Percentiles rank a stretch among this genome's conserved stretches.
These are phyloP conservation scores for Nepenthes gracilis DNA, from an alignment of 148 eudicot species.

Conservation along the genomic window DNA sequence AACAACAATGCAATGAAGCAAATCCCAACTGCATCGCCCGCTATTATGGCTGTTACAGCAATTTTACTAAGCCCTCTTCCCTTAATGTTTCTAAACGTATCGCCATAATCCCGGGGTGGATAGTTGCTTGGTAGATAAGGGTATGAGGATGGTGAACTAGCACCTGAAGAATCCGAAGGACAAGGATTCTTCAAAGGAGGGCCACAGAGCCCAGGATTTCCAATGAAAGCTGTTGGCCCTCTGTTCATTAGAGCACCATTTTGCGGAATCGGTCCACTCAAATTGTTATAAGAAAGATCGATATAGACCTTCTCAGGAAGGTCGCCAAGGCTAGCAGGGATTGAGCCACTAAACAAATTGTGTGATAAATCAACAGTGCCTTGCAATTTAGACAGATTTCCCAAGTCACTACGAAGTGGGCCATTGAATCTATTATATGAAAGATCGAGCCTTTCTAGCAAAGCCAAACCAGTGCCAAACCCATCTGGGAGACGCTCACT, in stretches of 20 bases:
- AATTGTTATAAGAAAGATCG: constrained; percentile 75
- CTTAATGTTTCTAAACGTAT: constrained; percentile 21
- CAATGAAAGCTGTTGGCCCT: constrained; percentile 97
- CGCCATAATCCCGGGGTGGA: constrained; percentile 24
- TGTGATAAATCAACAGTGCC: constrained; percentile 90
- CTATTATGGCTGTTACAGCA: constrained; percentile 46
- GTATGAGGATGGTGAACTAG: constrained; percentile 47
- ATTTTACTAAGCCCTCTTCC: constrained; percentile 57
- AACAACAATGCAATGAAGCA: constrained; percentile 75
- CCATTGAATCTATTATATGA: constrained; percentile 63
- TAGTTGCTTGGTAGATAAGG: constrained; percentile 62
- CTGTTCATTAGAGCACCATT: constrained; percentile 88
- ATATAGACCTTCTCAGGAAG: constrained; percentile 97
- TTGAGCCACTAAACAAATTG: constrained; percentile 76
- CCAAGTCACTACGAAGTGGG: constrained; percentile 68
- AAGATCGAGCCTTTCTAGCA: constrained; percentile 22
- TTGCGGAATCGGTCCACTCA: constrained; percentile 90
- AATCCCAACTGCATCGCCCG: constrained; percentile 72
- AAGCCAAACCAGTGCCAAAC: constrained; percentile 48
- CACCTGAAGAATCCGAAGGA: constrained; percentile 13
- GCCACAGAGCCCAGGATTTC: constrained; percentile 86
- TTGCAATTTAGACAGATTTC: constrained; percentile 72
- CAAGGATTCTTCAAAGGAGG: constrained; percentile 86
- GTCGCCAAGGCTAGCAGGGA: constrained; percentile 84
- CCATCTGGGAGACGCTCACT: constrained; percentile 69